phyloP scores from a whole-genome alignment of 108 stramenopile genomes.

The Schizochytrium sp. region DNA sequence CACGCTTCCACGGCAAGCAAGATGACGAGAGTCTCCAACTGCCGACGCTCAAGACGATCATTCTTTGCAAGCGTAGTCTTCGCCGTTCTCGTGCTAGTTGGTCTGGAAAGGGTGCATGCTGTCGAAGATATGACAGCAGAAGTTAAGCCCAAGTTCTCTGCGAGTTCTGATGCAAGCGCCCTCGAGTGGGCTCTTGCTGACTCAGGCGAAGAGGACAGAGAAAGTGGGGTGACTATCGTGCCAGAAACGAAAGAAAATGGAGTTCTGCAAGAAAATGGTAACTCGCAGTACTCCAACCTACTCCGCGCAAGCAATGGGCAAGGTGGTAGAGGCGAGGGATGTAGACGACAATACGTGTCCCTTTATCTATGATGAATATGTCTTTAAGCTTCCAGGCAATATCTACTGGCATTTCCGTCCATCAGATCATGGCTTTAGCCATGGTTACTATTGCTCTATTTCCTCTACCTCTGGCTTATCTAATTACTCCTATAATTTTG shows the following conservation, averaged over 20 bases:
- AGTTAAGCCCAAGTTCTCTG: too few species aligned
- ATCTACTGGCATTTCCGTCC: not conserved
- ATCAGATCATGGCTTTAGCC: constrained; percentile 22
- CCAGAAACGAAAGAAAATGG: not conserved
- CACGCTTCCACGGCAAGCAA: too few species aligned
- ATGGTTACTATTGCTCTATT: constrained; percentile 32
- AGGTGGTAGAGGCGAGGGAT: not conserved
- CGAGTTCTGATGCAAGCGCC: too few species aligned
- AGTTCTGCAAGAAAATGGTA: not conserved
- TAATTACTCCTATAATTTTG: not conserved
- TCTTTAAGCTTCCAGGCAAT: constrained; percentile 11
- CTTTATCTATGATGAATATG: constrained; percentile 49
- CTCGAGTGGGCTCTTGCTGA: too few species aligned
- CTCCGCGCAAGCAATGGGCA: not conserved
- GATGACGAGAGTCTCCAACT: too few species aligned
- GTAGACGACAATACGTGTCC: constrained; percentile 4
- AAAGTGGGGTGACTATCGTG: too few species aligned
- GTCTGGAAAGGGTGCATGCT: too few species aligned
- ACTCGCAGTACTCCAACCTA: not conserved
- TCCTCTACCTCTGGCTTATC: not conserved
- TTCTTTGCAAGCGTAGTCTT: too few species aligned
- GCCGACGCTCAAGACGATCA: too few species aligned
- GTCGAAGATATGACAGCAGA: too few species aligned
- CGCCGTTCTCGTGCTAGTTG: too few species aligned
- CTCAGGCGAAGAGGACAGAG: too few species aligned